Evolutionary conservation across 305 asterid species (phyloP).

Genomic region (Fraxinus dipetala): DNA sequence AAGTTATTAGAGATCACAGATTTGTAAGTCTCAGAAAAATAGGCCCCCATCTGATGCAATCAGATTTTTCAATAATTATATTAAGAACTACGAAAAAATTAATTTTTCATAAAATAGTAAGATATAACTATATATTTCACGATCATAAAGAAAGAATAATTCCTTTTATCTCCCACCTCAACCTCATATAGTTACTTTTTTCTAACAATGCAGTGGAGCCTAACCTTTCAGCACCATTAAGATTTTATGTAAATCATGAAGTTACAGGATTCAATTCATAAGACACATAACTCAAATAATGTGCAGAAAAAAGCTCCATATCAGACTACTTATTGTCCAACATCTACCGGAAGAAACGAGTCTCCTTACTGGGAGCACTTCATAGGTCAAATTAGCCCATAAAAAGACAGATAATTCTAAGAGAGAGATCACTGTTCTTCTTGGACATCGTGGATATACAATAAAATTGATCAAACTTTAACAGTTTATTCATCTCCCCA

Average conservation of each 20-base stretch:
- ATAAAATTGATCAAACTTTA: not conserved
- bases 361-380: not conserved
- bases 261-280: not conserved
- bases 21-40: not conserved
- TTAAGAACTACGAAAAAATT: not conserved
- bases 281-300: not conserved
- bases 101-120: not conserved
- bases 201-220: not conserved
- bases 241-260: not conserved
- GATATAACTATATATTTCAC: not conserved
- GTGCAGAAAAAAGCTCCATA: not conserved
- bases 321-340: not conserved
- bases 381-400: not conserved
- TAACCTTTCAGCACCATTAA: slow-evolving; percentile 2
- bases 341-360: not conserved
- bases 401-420: not conserved
- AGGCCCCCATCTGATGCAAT: not conserved
- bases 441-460: not conserved
- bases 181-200: not conserved
- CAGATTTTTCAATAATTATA: not conserved
- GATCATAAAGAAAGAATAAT: not conserved
- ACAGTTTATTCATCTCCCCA: not conserved
- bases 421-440: not conserved
- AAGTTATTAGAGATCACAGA: not conserved
- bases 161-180: not conserved